Evolutionary conservation across 805 yeast genomes (phyloP), one percentile per base, ranked within the genome.

Genomic region (Candida easanensis): DNA sequence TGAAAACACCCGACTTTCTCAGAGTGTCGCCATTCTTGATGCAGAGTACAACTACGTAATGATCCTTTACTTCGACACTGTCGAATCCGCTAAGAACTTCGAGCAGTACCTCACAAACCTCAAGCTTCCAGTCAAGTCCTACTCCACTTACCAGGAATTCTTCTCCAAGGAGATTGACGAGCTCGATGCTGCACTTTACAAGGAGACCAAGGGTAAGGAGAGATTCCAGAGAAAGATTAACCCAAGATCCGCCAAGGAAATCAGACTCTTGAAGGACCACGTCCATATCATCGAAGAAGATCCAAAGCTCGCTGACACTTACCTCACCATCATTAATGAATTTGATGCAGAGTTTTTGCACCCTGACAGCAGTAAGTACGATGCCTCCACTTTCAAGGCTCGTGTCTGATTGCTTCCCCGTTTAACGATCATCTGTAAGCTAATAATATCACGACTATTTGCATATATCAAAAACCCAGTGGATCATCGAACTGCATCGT

Each of bases 31-130:
- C 3, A 23, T 56, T 17, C 51, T 40, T 45, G 48, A 56, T 20
- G 50, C 38, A 3, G 58, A 56, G 41, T 56, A 54, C 39, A 54
- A 56, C 42, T 56, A 54, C 37, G 34, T 54, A 13, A 30, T 56
- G 26, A 45, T 50, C n/a, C 32, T 56, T 11, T 52, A 54, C 34
- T 23, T 52, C 5, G 53, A 49, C 17, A 27, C 52, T 1, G 15
- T 21, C 14, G 25, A 39, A 10, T 40, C 50, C 6, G 27, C 36
- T 0, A 7, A 26, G 10, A 17, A 22, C 7, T 35, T 51, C n/a
- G 39, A 33, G 8, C 18, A 33, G 5, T 51, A 51, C 38, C 33
- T 56, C 1, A 3, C 31, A 2, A 45, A 44, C 13, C 41, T 48
- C 4, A 43, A 34, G 2, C 25, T 56, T 9, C 38, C 46, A 13